Conservation (phyloP, 208 protist species). For the Borovskyia barvae region DNA sequence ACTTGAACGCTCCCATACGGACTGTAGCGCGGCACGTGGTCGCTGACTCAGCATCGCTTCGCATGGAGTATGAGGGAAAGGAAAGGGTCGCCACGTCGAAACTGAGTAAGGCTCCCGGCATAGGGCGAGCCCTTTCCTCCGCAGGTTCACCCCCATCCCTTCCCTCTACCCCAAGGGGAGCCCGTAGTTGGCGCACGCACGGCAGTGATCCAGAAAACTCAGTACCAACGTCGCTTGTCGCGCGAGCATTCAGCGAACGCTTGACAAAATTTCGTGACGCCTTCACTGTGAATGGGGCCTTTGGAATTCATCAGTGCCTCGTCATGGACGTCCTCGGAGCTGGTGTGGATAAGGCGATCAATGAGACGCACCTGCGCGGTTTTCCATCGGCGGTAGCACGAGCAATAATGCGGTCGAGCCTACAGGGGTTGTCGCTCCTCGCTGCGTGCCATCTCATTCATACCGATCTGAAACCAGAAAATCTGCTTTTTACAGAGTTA, state of each 20-base stretch:
- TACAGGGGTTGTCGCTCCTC: constrained; percentile 80
- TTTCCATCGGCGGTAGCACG: constrained; percentile 82
- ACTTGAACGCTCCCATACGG: too few relatives aligned
- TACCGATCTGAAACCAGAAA: constrained; percentile 94
- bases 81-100: too few relatives aligned
- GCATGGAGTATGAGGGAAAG: too few relatives aligned
- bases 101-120: too few relatives aligned
- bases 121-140: too few relatives aligned
- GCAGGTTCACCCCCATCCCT: too few relatives aligned
- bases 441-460: constrained; percentile 92
- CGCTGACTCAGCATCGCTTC: too few relatives aligned
- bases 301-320: constrained; percentile 88
- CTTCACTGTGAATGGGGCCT: constrained; percentile 52
- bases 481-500: constrained; percentile 71
- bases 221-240: not conserved
- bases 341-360: constrained; percentile 92
- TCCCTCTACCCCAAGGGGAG: too few relatives aligned
- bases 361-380: constrained; percentile 85
- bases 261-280: constrained; percentile 36
- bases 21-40: too few relatives aligned
- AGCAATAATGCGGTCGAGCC: constrained; percentile 45
- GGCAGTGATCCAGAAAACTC: too few relatives aligned
- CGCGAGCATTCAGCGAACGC: not conserved
- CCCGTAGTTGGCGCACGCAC: too few relatives aligned
- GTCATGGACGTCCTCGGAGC: constrained; percentile 94